Conservation (phyloP, 2,329 filamentous ascomycete genomes). For the Cercospora sp. region DNA sequence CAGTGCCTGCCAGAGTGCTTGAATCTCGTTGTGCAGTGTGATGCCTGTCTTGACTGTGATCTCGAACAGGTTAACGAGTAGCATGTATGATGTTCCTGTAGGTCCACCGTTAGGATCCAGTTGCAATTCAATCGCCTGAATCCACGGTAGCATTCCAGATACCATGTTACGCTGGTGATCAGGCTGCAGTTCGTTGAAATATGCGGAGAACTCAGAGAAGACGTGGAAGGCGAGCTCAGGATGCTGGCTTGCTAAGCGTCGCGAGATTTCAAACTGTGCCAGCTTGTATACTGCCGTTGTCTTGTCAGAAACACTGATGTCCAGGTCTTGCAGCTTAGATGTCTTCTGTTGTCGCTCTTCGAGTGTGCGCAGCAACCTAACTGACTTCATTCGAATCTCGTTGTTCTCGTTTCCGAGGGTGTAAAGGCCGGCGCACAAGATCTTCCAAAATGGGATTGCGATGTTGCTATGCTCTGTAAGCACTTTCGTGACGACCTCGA, state of each 20-base stretch:
- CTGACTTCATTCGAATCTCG: constrained; percentile 84
- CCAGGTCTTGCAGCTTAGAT: constrained; percentile 93
- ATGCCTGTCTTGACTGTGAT: constrained; percentile 92
- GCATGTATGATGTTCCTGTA: constrained; percentile 87
- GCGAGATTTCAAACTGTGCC: constrained; percentile 95
- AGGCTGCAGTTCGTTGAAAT: constrained; percentile 83
- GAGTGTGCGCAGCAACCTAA: constrained; percentile 73
- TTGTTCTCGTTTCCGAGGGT: constrained; percentile 90
- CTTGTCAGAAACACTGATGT: constrained; percentile 97
- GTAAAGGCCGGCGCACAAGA: constrained; percentile 83
- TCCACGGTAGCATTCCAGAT: constrained; percentile 91
- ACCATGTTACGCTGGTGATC: constrained; percentile 90
- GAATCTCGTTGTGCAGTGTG: constrained; percentile 90
- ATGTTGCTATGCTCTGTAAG: constrained; percentile 80
- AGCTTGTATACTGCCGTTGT: constrained; percentile 97
- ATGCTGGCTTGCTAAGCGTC: constrained; percentile 83
- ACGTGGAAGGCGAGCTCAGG: constrained; percentile 87
- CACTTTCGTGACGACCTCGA: constrained; percentile 86
- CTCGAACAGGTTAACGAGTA: constrained; percentile 91
- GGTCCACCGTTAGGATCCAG: constrained; percentile 89
- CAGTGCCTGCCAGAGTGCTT: constrained; percentile 94
- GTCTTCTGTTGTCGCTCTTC: constrained; percentile 76
- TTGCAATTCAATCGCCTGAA: constrained; percentile 89
- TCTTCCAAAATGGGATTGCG: constrained; percentile 83
- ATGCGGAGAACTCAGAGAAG: constrained; percentile 91